A percentile compares a stretch with the other conserved stretches of the same genome.
These are phyloP conservation scores for Sporothrix globosa DNA, from an alignment of 2,329 filamentous ascomycete genomes.

Conservation along the genomic window DNA sequence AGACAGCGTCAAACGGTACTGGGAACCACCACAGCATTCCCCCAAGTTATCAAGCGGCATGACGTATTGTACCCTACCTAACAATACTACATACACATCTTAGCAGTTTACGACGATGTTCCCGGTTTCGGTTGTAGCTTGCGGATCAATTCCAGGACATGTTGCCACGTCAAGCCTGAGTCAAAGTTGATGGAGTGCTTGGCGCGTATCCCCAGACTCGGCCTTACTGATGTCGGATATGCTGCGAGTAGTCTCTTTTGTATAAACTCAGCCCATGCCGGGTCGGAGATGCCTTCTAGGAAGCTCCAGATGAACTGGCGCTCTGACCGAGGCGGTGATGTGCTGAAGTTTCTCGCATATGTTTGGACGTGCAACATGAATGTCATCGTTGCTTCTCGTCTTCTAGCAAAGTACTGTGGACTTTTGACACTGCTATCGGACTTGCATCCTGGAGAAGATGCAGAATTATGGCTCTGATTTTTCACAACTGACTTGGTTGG, in stretches of 20 bases:
- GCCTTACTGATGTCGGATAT: conserved; percentile 31
- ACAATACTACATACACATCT: not conserved
- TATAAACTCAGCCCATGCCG: conserved; percentile 31
- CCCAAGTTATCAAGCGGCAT: not conserved
- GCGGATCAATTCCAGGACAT: conserved; percentile 31
- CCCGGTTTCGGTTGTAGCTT: conserved; percentile 27
- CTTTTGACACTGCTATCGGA: not conserved
- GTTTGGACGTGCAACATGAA: conserved; percentile 32
- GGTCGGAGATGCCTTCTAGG: conserved; percentile 35
- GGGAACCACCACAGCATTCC: not conserved
- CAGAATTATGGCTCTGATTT: not conserved
- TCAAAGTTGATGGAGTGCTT: conserved; percentile 36
- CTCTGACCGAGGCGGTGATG: conserved; percentile 34
- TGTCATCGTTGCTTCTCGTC: conserved; percentile 17
- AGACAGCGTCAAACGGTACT: not conserved
- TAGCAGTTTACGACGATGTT: not conserved
- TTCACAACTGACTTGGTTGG: not conserved
- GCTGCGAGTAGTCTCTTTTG: conserved; percentile 32
- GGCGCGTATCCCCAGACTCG: conserved; percentile 32
- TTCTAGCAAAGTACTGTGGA: not conserved
- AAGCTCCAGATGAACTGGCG: conserved; percentile 36
- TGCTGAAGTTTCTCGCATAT: conserved; percentile 21
- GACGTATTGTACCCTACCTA: not conserved
- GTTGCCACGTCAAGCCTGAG: conserved; percentile 31
- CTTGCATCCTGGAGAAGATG: not conserved